Evolutionary conservation across 352 stramenopile species (phyloP).

Genomic region (Globisporangium lucens): DNA sequence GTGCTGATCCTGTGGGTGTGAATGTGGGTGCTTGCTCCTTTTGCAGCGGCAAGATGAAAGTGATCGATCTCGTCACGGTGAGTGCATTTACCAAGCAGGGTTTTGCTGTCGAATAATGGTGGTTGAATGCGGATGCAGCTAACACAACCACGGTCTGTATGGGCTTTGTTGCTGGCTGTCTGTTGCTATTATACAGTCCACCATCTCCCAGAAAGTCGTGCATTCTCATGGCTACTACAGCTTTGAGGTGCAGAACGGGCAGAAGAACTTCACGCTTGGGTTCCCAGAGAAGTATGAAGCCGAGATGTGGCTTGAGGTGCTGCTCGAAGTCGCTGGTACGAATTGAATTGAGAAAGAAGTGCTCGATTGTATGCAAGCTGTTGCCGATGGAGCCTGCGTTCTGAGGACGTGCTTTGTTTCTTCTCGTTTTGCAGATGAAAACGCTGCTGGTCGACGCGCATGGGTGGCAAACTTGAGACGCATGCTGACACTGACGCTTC

Average conservation of each 20-base stretch:
- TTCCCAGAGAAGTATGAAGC: constrained; percentile 48
- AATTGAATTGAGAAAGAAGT: background rate
- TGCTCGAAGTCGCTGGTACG: constrained; percentile 58
- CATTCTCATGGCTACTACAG: constrained; percentile 53
- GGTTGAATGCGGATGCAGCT: background rate
- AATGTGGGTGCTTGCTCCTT: background rate
- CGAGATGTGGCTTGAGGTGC: constrained; percentile 51
- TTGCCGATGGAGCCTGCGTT: background rate
- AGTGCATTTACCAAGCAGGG: background rate
- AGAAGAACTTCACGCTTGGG: constrained; percentile 42
- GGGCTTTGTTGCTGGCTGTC: background rate
- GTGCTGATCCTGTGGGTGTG: background rate
- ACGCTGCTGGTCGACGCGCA: constrained; percentile 59
- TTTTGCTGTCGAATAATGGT: background rate
- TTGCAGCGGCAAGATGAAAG: constrained; percentile 45
- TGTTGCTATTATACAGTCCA: constrained; percentile 17
- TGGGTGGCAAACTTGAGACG: constrained; percentile 61
- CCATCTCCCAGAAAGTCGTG: constrained; percentile 40
- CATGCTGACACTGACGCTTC: constrained; percentile 45
- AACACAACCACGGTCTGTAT: background rate
- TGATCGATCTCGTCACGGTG: constrained; percentile 74
- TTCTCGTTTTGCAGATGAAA: constrained; percentile 41
- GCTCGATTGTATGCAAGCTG: background rate
- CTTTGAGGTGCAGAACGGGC: constrained; percentile 50
- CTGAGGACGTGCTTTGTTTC: background rate